phyloP scores from a whole-genome alignment of 1,284 basidiomycete species.

The Kwoniella shivajii region DNA sequence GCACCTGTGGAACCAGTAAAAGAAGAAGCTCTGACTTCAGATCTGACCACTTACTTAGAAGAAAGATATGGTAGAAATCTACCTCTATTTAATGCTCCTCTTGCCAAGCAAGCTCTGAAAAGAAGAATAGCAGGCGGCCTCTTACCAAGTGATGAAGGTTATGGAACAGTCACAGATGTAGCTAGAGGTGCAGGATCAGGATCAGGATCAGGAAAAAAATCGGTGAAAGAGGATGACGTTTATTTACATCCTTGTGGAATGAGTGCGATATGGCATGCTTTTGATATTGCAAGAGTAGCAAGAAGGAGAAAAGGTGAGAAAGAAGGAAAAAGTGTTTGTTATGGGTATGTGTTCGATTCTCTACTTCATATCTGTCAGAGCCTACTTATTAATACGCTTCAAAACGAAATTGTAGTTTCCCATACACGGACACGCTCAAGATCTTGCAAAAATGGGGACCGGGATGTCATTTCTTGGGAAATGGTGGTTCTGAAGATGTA shows the following conservation, averaged over 20 bases:
- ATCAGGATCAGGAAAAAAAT: constrained; percentile 58
- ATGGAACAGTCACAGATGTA: constrained; percentile 39
- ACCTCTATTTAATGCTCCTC: constrained; percentile 69
- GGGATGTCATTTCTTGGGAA: constrained; percentile 87
- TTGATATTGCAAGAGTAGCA: constrained; percentile 68
- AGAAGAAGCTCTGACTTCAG: constrained; percentile 55
- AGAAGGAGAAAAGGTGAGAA: constrained; percentile 38
- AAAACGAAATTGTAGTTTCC: constrained; percentile 67
- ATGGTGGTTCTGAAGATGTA: constrained; percentile 76
- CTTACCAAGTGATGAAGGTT: constrained; percentile 61
- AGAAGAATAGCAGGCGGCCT: constrained; percentile 87
- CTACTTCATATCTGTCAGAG: not conserved
- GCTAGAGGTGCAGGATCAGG: constrained; percentile 37
- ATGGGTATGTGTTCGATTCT: constrained; percentile 66
- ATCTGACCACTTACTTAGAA: constrained; percentile 68
- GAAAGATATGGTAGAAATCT: constrained; percentile 95
- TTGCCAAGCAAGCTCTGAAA: constrained; percentile 82
- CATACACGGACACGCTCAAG: constrained; percentile 97
- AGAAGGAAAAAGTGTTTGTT: constrained; percentile 82
- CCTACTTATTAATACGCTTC: not conserved
- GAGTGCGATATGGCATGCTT: constrained; percentile 90
- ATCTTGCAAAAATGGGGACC: constrained; percentile 96
- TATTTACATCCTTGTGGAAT: constrained; percentile 87
- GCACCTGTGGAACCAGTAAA: constrained; percentile 33
- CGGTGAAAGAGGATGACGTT: constrained; percentile 80